A percentile compares a stretch with the other conserved stretches of the same genome.
phyloP scores from a whole-genome alignment of 2,329 filamentous ascomycete species.

The Xylaria sp. region DNA sequence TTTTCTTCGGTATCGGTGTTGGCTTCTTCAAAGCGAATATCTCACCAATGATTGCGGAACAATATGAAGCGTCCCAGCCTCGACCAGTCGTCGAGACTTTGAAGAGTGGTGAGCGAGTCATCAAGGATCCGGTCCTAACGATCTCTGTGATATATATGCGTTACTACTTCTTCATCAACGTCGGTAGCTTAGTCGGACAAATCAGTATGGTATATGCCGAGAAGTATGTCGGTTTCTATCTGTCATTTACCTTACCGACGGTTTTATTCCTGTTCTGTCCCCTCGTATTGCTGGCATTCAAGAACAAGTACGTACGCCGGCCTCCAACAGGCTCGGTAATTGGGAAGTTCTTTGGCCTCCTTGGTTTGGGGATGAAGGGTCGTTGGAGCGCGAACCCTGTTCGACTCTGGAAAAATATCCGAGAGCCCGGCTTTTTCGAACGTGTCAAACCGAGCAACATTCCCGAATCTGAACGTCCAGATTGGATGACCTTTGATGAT shows the following conservation, averaged over 20 bases:
- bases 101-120: slow-evolving; percentile 66
- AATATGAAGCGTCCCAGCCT: slow-evolving; percentile 69
- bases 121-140: slow-evolving; percentile 74
- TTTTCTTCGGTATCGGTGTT: slow-evolving; percentile 72
- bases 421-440: slow-evolving; percentile 71
- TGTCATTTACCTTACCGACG: slow-evolving; percentile 60
- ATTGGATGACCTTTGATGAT: slow-evolving; percentile 78
- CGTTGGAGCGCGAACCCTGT: slow-evolving; percentile 72
- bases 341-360: slow-evolving; percentile 73
- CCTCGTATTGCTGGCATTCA: slow-evolving; percentile 59
- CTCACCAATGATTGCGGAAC: slow-evolving; percentile 70
- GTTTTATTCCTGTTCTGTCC: slow-evolving; percentile 71
- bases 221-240: slow-evolving; percentile 73
- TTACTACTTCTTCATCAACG: slow-evolving; percentile 81
- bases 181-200: slow-evolving; percentile 68
- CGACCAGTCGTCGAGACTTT: slow-evolving; percentile 64
- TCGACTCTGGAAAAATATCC: slow-evolving; percentile 48
- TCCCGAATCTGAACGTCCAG: slow-evolving; percentile 64
- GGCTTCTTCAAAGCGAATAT: slow-evolving; percentile 76
- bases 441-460: slow-evolving; percentile 74
- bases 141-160: slow-evolving; percentile 77
- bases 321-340: slow-evolving; percentile 72
- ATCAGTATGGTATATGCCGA: slow-evolving; percentile 71
- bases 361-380: slow-evolving; percentile 70
- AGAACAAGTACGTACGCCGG: slow-evolving; percentile 62